Conservation (phyloP, 768 basidiomycete genomes). For the Multifurca ochricompacta region DNA sequence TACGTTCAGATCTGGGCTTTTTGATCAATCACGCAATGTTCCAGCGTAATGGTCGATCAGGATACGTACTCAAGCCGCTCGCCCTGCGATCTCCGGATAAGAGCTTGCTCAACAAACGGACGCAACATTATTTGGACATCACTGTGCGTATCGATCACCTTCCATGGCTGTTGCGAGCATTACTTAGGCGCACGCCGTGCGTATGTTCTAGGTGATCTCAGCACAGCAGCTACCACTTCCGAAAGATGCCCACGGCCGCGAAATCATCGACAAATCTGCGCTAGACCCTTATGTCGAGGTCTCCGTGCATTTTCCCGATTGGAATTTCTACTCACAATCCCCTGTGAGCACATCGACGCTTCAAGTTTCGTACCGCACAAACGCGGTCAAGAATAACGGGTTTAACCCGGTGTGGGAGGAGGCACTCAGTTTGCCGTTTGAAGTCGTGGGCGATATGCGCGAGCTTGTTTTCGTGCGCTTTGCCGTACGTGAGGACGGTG, state of each 20-base stretch:
- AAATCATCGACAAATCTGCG: conserved; percentile 49
- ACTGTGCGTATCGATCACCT: conserved; percentile 35
- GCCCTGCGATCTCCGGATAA: conserved; percentile 63
- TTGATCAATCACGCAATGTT: conserved; percentile 97
- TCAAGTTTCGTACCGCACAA: conserved; percentile 49
- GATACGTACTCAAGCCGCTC: conserved; percentile 85
- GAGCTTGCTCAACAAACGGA: conserved; percentile 43
- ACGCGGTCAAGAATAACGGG: conserved; percentile 72
- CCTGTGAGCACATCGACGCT: conserved; percentile 32
- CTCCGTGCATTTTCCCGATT: conserved; percentile 68
- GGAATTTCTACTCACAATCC: conserved; percentile 35
- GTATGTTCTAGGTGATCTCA: conserved; percentile 53
- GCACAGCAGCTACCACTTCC: conserved; percentile 83
- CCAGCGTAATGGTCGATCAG: conserved; percentile 76
- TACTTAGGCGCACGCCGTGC: background rate
- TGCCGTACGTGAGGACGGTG: conserved; percentile 58
- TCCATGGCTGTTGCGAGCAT: background rate
- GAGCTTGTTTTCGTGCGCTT: conserved; percentile 83
- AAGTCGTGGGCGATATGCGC: conserved; percentile 64
- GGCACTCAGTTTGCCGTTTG: conserved; percentile 59
- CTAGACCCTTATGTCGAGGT: conserved; percentile 78
- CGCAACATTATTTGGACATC: conserved; percentile 56
- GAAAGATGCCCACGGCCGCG: conserved; percentile 53
- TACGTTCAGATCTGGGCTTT: conserved; percentile 68
- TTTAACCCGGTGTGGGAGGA: conserved; percentile 92